Percentiles rank a stretch among this genome's conserved stretches.
Conservation (phyloP, 164 flowering plant genomes). For the Euptelea pleiosperma region DNA sequence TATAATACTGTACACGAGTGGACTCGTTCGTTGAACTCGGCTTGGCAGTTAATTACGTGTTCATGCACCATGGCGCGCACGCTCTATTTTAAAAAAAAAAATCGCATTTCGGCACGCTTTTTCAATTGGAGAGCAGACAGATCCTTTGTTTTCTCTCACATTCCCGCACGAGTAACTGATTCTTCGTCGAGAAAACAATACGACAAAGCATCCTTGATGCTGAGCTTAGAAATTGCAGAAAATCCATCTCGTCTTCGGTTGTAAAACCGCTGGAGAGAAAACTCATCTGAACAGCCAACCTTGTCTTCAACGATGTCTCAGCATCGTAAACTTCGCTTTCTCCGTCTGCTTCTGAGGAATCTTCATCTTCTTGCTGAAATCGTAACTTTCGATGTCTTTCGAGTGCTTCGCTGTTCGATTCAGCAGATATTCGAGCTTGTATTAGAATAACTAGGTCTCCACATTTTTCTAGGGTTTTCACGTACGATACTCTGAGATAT, state of each 20-base stretch:
- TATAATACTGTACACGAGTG: too few species aligned
- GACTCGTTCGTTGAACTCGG: too few species aligned
- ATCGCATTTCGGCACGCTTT: too few species aligned
- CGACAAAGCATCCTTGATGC: not conserved
- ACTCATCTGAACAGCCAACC: not conserved
- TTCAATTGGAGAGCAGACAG: too few species aligned
- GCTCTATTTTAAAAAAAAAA: too few species aligned
- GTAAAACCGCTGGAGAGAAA: constrained; percentile 6
- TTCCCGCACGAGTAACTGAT: not conserved
- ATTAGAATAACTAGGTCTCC: too few species aligned
- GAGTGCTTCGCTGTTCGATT: not conserved
- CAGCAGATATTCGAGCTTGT: not conserved
- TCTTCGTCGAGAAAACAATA: not conserved
- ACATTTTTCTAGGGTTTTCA: not conserved
- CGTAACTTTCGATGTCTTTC: constrained; percentile 4
- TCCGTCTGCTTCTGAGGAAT: not conserved
- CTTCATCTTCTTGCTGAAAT: not conserved
- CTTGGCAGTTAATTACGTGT: too few species aligned
- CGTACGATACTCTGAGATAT: not conserved
- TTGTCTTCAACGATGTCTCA: constrained; percentile 27
- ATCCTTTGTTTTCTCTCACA: too few species aligned
- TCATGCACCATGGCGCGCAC: too few species aligned
- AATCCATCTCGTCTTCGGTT: constrained; percentile 6
- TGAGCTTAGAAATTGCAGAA: constrained; percentile 35
- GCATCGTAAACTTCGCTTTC: constrained; percentile 23